phyloP scores from a whole-genome alignment of 2,329 filamentous ascomycete species.

The Karstenula rhodostoma region DNA sequence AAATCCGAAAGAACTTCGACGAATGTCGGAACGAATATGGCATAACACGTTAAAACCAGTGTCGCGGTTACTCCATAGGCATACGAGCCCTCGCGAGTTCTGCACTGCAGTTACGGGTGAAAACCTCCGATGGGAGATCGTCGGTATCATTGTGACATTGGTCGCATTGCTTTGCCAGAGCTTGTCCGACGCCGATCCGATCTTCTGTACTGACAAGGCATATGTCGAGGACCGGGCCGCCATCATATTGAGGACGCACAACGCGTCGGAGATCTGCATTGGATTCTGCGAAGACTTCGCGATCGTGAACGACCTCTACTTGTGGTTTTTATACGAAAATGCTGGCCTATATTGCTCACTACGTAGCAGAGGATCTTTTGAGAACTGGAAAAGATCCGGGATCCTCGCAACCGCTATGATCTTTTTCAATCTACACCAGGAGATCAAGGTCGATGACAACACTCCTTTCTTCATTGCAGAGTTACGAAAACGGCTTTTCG shows the following conservation, averaged over 20 bases:
- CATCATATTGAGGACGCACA: slow-evolving; percentile 34
- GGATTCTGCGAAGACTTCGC: slow-evolving; percentile 43
- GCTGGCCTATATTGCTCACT: slow-evolving; percentile 34
- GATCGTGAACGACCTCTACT: slow-evolving; percentile 43
- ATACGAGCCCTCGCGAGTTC: slow-evolving; percentile 51
- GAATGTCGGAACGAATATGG: slow-evolving; percentile 54
- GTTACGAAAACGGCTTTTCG: slow-evolving; percentile 43
- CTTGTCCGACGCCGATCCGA: slow-evolving; percentile 42
- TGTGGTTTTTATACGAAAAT: slow-evolving; percentile 47
- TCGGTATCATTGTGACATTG: slow-evolving; percentile 51
- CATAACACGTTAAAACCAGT: slow-evolving; percentile 51
- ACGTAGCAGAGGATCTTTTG: slow-evolving; percentile 42
- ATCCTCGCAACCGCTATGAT: slow-evolving; percentile 38
- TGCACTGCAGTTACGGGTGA: slow-evolving; percentile 49
- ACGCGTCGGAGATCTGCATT: slow-evolving; percentile 42
- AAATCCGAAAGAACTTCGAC: slow-evolving; percentile 40
- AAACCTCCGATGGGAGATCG: slow-evolving; percentile 54
- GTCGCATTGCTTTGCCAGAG: slow-evolving; percentile 48
- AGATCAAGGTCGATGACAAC: slow-evolving; percentile 40
- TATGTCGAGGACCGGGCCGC: slow-evolving; percentile 34
- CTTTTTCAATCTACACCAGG: slow-evolving; percentile 49
- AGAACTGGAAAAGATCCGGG: slow-evolving; percentile 44
- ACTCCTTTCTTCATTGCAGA: slow-evolving; percentile 49
- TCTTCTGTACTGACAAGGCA: slow-evolving; percentile 42
- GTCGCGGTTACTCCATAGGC: slow-evolving; percentile 38